Evolutionary conservation across 2,329 filamentous ascomycete species (phyloP), one percentile per base, ranked within the genome.

Genomic region (Fusarium illudens): DNA sequence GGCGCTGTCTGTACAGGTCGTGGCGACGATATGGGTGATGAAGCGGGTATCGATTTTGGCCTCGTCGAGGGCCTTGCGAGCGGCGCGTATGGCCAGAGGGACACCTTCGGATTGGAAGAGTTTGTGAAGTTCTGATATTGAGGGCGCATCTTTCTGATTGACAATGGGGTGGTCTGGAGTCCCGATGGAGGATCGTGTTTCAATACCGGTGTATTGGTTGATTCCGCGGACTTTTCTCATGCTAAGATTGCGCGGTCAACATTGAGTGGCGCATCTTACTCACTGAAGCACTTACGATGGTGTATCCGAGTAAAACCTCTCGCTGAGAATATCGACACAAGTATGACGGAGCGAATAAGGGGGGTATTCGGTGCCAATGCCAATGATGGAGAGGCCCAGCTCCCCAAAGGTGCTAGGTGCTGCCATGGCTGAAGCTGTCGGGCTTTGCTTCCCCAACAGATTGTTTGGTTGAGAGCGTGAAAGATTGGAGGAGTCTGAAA

Each of bases 1-100:
- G 15, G 88, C 88, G 66, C 87, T 90, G 74, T 91, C 87, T 9
- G 89, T 92, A 74, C 89, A 91, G 6, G 89, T 91, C 0, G 88
- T 90, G 22, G 88, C 86, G 9, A 92, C 88, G 37, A 90, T 82
- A 71, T 92, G 89, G 4, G 89, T 92, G 65, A 92, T 88, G 53
- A 88, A 79, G 4, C 74, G 73, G 0, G 83, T 74, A 39, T 83
- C 80, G 39, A 89, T 75, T 15, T 80, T 79, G 6, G 87, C 85
- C 74, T 89, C 87, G 8, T 79, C 77, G 10, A 89, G 79, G 6
- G 87, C 87, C 74, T 87, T 86, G 25, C 80, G 79, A 20, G 85
- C 81, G 2, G 87, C 87, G 10, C 76, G 77, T 6, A 89, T 80
- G 7, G 87, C 87, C 2, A 90, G 79, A 2, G 86, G 85, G 3